These are phyloP conservation scores for Trichoderma simmonsii DNA, from an alignment of 2,329 filamentous ascomycete species.

Conservation along the genomic window DNA sequence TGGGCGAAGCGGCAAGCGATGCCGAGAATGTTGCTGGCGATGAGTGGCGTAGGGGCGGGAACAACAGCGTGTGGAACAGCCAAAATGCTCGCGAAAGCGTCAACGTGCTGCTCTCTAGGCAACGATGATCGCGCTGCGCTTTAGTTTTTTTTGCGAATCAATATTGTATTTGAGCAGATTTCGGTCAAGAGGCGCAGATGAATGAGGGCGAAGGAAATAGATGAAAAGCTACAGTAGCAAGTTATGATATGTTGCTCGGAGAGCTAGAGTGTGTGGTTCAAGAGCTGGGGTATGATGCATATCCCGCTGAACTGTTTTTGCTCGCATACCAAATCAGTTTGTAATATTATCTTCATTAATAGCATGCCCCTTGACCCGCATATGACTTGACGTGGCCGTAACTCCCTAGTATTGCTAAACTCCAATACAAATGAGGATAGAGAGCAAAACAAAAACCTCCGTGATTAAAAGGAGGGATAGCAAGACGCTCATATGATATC, in stretches of 20 bases:
- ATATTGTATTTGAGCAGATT: neutral
- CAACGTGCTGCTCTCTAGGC: constrained; percentile 57
- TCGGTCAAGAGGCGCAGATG: neutral
- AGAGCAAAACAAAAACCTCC: neutral
- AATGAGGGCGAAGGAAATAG: neutral
- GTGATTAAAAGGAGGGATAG: neutral
- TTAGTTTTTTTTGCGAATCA: neutral
- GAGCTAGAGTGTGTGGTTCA: neutral
- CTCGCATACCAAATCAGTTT: neutral
- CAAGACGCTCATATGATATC: constrained; percentile 4
- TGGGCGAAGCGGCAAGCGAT: constrained; percentile 73
- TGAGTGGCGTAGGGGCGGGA: constrained; percentile 65
- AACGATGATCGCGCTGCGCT: constrained; percentile 31
- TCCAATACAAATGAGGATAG: constrained; percentile 4
- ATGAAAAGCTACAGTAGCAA: neutral
- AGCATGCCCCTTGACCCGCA: neutral
- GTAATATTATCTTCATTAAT: constrained; percentile 9
- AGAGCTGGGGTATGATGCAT: neutral
- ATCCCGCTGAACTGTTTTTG: neutral
- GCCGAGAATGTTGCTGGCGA: constrained; percentile 56
- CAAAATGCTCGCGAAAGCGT: constrained; percentile 61
- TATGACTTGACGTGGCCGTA: neutral
- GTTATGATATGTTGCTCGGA: constrained; percentile 9
- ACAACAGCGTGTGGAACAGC: constrained; percentile 54
- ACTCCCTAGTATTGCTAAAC: constrained; percentile 11